Evolutionary conservation across 371 early-diverging fungal species (phyloP).

Genomic region (Mortierella sp.): DNA sequence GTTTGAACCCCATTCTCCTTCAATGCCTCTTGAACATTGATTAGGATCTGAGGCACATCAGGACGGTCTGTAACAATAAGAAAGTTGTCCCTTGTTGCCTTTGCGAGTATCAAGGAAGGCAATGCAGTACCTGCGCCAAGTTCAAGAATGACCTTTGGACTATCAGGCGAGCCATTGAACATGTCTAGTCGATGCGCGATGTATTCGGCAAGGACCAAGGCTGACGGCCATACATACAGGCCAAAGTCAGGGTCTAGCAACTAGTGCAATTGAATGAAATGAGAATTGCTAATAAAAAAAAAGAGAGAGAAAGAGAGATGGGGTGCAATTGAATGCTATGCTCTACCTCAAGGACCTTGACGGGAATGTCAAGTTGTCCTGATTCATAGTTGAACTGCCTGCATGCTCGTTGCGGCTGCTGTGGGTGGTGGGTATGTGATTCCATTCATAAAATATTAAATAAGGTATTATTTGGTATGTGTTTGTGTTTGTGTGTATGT

Average conservation of each 20-base stretch:
- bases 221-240: constrained; percentile 70
- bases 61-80: constrained; percentile 59
- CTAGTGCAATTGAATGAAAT: constrained; percentile 28
- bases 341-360: constrained; percentile 48
- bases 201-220: constrained; percentile 65
- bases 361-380: constrained; percentile 7
- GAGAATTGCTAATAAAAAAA: too few species aligned
- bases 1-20: constrained; percentile 48
- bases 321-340: not conserved
- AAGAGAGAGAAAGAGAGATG: not conserved
- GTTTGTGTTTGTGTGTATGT: too few species aligned
- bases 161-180: constrained; percentile 12
- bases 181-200: constrained; percentile 56
- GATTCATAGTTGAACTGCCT: constrained; percentile 28
- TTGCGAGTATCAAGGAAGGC: constrained; percentile 64
- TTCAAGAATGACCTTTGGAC: constrained; percentile 36
- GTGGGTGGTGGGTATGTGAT: not conserved
- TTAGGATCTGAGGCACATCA: constrained; percentile 59
- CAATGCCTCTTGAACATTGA: constrained; percentile 58
- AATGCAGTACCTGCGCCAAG: constrained; percentile 68
- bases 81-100: constrained; percentile 18
- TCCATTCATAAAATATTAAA: too few species aligned
- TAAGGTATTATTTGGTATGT: too few species aligned
- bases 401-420: constrained; percentile 18
- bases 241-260: constrained; percentile 67